Evolutionary conservation across 768 basidiomycete genomes (phyloP).

Genomic region (Trametes villosa): DNA sequence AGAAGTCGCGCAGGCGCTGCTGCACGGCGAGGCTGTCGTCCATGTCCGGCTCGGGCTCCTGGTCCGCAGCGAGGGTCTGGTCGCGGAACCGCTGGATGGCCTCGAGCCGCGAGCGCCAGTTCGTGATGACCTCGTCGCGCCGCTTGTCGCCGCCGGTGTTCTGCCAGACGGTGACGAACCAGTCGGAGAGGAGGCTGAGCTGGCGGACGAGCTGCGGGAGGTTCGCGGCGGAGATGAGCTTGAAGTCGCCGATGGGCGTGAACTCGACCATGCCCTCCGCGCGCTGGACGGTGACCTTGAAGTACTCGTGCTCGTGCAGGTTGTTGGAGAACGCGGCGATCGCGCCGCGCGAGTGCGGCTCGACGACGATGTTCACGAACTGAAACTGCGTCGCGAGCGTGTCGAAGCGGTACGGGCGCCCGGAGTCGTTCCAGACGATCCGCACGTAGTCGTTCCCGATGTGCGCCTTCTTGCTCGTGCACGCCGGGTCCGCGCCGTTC

Average conservation of each 20-base stretch:
- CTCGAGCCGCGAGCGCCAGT: constrained; percentile 84
- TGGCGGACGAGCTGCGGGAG: constrained; percentile 89
- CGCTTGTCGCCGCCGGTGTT: constrained; percentile 72
- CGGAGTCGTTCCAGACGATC: constrained; percentile 98
- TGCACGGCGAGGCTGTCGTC: constrained; percentile 36
- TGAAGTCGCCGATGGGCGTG: constrained; percentile 89
- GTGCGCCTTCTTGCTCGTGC: constrained; percentile 88
- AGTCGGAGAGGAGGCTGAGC: constrained; percentile 84
- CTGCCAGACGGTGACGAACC: constrained; percentile 86
- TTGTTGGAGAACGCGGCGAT: constrained; percentile 86
- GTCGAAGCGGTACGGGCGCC: constrained; percentile 86
- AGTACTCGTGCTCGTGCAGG: constrained; percentile 90
- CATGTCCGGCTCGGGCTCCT: constrained; percentile 24
- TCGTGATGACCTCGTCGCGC: constrained; percentile 81
- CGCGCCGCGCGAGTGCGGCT: constrained; percentile 85
- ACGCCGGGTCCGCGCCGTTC: constrained; percentile 69
- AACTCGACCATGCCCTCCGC: constrained; percentile 93
- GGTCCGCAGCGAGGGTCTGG: constrained; percentile 26
- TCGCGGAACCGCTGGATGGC: constrained; percentile 71
- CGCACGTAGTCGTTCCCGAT: constrained; percentile 97
- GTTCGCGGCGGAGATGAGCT: constrained; percentile 88
- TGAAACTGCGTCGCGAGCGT: constrained; percentile 94
- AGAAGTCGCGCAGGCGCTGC: constrained; percentile 39
- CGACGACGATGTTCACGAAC: constrained; percentile 96
- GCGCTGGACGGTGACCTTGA: constrained; percentile 90